Evolutionary conservation across 2,329 filamentous ascomycete genomes (phyloP).

Genomic region (Claviceps pusilla): DNA sequence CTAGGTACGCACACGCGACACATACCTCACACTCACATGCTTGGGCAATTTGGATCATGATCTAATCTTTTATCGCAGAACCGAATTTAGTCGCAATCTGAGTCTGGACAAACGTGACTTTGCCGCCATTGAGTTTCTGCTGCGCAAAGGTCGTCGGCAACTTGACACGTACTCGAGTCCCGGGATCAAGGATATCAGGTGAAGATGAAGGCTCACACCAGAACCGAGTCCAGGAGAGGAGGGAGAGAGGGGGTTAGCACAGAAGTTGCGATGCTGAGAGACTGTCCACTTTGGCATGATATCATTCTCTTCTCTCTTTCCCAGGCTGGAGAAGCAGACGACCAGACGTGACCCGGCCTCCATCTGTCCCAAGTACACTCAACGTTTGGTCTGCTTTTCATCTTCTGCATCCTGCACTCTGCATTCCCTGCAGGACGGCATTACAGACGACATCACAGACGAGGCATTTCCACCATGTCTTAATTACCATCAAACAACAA

Average conservation of each 20-base stretch:
- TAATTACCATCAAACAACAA: constrained; percentile 2
- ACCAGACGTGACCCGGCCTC: neutral
- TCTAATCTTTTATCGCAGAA: neutral
- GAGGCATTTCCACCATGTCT: constrained; percentile 5
- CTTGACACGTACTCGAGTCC: constrained; percentile 69
- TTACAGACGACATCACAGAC: constrained; percentile 1
- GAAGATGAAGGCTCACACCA: neutral
- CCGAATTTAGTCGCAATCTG: constrained; percentile 61
- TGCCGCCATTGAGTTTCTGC: constrained; percentile 65
- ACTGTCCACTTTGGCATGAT: neutral
- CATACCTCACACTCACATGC: neutral
- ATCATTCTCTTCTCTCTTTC: neutral
- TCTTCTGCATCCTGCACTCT: neutral
- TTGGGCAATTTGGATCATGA: neutral
- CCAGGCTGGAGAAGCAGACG: neutral
- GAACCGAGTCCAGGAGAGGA: neutral
- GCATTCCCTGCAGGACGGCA: neutral
- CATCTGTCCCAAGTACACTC: neutral
- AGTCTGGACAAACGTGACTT: constrained; percentile 71
- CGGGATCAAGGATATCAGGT: constrained; percentile 51
- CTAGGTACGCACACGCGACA: constrained; percentile 31
- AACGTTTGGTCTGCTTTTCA: neutral
- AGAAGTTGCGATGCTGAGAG: neutral
- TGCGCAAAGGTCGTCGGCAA: constrained; percentile 69
- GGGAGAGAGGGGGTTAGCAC: neutral